phyloP scores from a whole-genome alignment of 352 stramenopile genomes.

The Pythium periplocum region DNA sequence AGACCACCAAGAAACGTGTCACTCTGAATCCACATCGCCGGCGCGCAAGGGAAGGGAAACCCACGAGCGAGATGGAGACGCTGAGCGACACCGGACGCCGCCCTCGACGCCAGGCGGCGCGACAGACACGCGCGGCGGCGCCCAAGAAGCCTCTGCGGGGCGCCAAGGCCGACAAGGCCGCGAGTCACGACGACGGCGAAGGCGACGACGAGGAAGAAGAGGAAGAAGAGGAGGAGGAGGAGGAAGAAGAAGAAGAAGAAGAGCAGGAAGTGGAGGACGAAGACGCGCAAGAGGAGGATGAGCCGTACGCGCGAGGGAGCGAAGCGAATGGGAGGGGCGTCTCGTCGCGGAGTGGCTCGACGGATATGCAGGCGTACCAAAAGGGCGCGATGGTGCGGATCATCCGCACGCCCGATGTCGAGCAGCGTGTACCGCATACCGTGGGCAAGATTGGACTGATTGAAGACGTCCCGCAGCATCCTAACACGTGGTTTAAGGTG shows the following conservation, averaged over 20 bases:
- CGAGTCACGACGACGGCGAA: constrained; percentile 35
- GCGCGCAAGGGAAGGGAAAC: constrained; percentile 4
- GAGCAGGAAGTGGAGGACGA: constrained; percentile 19
- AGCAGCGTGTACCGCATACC: constrained; percentile 80
- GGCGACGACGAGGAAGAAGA: constrained; percentile 47
- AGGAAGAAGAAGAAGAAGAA: constrained; percentile 20
- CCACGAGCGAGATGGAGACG: not conserved
- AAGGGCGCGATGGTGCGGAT: constrained; percentile 66
- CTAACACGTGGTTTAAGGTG: constrained; percentile 86
- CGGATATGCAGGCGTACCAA: constrained; percentile 51
- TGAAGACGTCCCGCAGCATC: constrained; percentile 75
- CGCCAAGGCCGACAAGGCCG: constrained; percentile 33
- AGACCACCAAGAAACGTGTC: not conserved
- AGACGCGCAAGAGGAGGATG: constrained; percentile 24
- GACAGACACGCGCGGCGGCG: not conserved
- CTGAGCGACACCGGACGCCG: constrained; percentile 1
- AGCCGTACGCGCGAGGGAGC: constrained; percentile 4
- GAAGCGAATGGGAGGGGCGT: not conserved
- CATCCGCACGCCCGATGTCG: constrained; percentile 65
- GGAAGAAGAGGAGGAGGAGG: constrained; percentile 32
- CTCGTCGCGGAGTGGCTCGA: constrained; percentile 10
- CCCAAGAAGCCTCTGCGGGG: constrained; percentile 23
- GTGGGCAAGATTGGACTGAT: constrained; percentile 74
- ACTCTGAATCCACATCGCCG: constrained; percentile 8
- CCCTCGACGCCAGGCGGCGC: constrained; percentile 31